Evolutionary conservation across 192 early-diverging fungal species (phyloP).

Genomic region (Backusella mclennaniae): DNA sequence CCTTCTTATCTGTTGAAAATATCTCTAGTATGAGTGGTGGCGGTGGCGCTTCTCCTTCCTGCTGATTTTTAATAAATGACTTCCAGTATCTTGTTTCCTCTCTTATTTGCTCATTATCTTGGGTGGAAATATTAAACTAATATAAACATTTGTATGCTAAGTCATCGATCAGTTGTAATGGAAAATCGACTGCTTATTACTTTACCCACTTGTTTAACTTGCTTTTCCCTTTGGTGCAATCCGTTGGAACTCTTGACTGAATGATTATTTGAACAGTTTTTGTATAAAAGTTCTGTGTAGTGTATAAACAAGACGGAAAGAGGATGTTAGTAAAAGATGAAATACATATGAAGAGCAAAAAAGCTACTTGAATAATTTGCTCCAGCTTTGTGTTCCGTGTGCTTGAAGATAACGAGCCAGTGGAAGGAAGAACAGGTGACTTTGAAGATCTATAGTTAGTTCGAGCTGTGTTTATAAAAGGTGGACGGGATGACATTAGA

Average conservation of each 20-base stretch:
- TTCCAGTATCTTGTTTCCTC: constrained; percentile 84
- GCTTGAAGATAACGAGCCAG: constrained; percentile 16
- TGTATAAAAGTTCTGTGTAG: constrained; percentile 65
- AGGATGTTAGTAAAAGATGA: neutral
- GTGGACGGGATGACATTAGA: constrained; percentile 9
- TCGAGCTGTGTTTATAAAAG: neutral
- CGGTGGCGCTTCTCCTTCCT: constrained; percentile 44
- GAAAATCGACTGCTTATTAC: neutral
- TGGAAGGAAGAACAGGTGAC: neutral
- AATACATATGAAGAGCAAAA: neutral
- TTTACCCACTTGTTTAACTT: constrained; percentile 71
- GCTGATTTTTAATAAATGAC: constrained; percentile 42
- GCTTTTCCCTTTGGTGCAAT: constrained; percentile 20
- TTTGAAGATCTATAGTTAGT: neutral
- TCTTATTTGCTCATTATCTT: constrained; percentile 71
- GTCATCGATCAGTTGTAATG: neutral
- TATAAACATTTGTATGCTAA: neutral
- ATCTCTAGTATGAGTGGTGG: constrained; percentile 69
- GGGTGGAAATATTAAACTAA: constrained; percentile 82
- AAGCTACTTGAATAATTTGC: constrained; percentile 54
- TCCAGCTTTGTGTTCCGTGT: constrained; percentile 48
- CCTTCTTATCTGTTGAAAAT: constrained; percentile 51
- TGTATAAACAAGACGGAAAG: neutral
- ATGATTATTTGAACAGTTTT: constrained; percentile 76
- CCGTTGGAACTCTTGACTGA: constrained; percentile 54